Evolutionary conservation across 805 yeast genomes (phyloP), one percentile per base, ranked within the genome.

Genomic region (Metschnikowia drakensbergensis): DNA sequence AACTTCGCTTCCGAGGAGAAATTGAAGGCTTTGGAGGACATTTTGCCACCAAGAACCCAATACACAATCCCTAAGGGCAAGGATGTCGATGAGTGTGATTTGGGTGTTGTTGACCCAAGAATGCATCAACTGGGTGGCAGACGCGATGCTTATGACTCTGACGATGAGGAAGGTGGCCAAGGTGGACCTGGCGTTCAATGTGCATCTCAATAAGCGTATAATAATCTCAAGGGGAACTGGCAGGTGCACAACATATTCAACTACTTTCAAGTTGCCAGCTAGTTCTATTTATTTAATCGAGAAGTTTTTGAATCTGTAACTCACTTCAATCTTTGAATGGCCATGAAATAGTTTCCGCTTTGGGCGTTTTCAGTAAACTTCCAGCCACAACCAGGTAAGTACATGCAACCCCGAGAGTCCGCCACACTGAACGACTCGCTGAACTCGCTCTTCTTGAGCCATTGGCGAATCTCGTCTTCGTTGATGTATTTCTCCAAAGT

Each of bases 261-360:
- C 43, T 37, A 39, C 34, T 13, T 42, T 10, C 30, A 32, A 32
- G 35, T 41, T 41, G 13, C 31, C 37, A 42, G 35, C 38, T 33
- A 33, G 45, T 34, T 42, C 37, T 42, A 42, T 42, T 42, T 42
- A 42, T 42, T 42, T 26, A 32, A 40, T 40, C 36, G 36, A 31
- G 32, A n/a, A 31, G 31, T 23, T 17, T 33, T 25, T 30, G 26
- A 40, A 31, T 6, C 8, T 13, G n/a, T 40, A 30, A 40, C 6
- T 40, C 25, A 62, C 27, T 57, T 54, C 11, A 50, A 46, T 67
- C 81, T 77, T 64, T 72, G 80, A n/a, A 89, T 77, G 0, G 97
- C 97, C 86, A 91, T 80, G 64, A 90, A 81, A 65, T 89, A 92
- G 66, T 92, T 92, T 1, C 99, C 98, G 17, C 83, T 69, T 45